phyloP scores from a whole-genome alignment of 176 grass and related monocot genomes.

The Ensete glaucum region DNA sequence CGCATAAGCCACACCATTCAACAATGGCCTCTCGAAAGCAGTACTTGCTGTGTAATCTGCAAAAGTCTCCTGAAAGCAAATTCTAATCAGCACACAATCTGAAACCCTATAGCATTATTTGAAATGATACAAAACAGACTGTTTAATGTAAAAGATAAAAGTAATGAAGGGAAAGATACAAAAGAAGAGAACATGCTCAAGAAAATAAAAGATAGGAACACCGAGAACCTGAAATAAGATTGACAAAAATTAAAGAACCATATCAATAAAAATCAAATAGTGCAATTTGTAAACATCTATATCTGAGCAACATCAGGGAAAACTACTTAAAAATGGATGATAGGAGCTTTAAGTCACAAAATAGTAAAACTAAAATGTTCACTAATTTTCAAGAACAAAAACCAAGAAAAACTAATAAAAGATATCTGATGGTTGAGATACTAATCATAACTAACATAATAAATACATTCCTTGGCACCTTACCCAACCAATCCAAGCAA shows the following conservation, averaged over 20 bases:
- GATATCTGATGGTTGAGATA: not conserved
- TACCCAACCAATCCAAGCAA: not conserved
- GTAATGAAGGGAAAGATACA: too few species aligned
- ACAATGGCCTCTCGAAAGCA: slow-evolving; percentile 76
- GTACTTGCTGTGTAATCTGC: slow-evolving; percentile 75
- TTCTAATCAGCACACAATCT: not conserved
- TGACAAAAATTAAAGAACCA: too few species aligned
- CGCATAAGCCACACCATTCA: slow-evolving; percentile 89
- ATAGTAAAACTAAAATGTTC: too few species aligned
- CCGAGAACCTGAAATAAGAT: too few species aligned
- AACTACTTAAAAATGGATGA: too few species aligned
- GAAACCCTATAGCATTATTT: not conserved
- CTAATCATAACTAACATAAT: not conserved
- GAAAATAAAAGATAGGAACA: too few species aligned
- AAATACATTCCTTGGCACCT: not conserved
- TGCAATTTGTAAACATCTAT: too few species aligned
- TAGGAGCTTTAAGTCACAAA: too few species aligned
- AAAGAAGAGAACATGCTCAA: too few species aligned
- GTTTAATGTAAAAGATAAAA: too few species aligned
- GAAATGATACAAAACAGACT: not conserved
- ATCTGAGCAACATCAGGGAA: too few species aligned
- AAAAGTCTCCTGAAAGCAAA: slow-evolving; percentile 56
- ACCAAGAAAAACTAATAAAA: not conserved
- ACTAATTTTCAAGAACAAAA: not conserved
- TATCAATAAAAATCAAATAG: too few species aligned